These are phyloP conservation scores for Cercospora berteroae DNA, from an alignment of 2,329 filamentous ascomycete species.

Conservation along the genomic window DNA sequence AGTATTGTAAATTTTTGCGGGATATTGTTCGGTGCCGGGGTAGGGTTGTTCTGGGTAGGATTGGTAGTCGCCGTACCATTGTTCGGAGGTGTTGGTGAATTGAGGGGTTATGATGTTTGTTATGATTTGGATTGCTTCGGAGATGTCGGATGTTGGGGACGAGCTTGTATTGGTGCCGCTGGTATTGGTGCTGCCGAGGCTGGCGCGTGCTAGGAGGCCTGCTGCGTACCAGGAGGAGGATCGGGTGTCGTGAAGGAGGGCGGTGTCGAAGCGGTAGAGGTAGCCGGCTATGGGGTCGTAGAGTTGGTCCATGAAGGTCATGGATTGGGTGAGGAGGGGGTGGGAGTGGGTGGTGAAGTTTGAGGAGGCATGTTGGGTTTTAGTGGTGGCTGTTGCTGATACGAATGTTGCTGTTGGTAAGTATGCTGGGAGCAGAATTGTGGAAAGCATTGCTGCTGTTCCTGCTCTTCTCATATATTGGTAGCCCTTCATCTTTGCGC, in stretches of 20 bases:
- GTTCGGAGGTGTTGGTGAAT: slow-evolving; percentile 51
- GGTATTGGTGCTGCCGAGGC: slow-evolving; percentile 41
- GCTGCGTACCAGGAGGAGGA: slow-evolving; percentile 60
- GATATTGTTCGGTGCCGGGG: slow-evolving; percentile 54
- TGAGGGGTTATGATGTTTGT: slow-evolving; percentile 55
- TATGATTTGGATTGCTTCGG: slow-evolving; percentile 54
- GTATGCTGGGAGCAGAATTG: neutral
- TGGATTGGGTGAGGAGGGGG: slow-evolving; percentile 20
- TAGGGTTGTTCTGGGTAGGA: slow-evolving; percentile 57
- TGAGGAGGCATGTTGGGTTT: neutral
- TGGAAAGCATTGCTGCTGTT: neutral
- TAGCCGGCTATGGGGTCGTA: slow-evolving; percentile 56
- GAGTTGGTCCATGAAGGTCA: slow-evolving; percentile 47
- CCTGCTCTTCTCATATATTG: neutral
- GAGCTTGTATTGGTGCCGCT: slow-evolving; percentile 51
- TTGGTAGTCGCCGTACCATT: slow-evolving; percentile 60
- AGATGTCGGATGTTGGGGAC: slow-evolving; percentile 26
- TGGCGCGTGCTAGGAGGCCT: slow-evolving; percentile 53
- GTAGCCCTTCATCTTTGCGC: neutral
- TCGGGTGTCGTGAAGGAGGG: slow-evolving; percentile 57
- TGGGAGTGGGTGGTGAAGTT: neutral
- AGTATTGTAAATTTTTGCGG: slow-evolving; percentile 52
- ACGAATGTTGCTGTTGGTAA: neutral
- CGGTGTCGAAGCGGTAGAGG: slow-evolving; percentile 49
- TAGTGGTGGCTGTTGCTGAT: neutral